Conservation (phyloP, 2,329 filamentous ascomycete species). For the Claviceps monticola region DNA sequence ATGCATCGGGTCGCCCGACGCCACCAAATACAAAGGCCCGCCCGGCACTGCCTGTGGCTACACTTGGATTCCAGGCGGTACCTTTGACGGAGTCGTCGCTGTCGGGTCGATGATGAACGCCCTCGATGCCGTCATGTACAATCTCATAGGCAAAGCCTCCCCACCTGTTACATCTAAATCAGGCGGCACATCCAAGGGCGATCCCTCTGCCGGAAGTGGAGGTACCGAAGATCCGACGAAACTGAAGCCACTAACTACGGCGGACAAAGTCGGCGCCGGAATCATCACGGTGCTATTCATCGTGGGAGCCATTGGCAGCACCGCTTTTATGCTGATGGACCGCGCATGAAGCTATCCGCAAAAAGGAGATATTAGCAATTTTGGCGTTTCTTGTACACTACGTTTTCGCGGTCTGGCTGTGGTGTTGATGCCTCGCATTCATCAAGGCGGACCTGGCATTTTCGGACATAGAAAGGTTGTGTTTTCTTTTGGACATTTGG, state of each 20-base stretch:
- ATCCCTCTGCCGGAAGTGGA: constrained; percentile 21
- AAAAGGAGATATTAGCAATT: background rate
- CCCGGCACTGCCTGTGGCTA: constrained; percentile 53
- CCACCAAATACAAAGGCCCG: constrained; percentile 32
- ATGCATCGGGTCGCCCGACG: constrained; percentile 32
- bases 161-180: constrained; percentile 36
- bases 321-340: constrained; percentile 32
- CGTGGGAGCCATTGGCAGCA: constrained; percentile 34
- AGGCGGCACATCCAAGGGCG: constrained; percentile 45
- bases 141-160: constrained; percentile 30
- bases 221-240: constrained; percentile 14
- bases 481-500: background rate
- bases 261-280: constrained; percentile 41
- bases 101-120: constrained; percentile 60
- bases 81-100: constrained; percentile 45
- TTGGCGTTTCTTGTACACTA: background rate
- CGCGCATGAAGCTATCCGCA: background rate
- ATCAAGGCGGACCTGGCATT: background rate
- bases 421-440: background rate
- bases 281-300: constrained; percentile 38
- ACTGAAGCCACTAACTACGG: constrained; percentile 26
- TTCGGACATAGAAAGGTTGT: background rate
- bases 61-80: constrained; percentile 38
- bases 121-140: constrained; percentile 48
- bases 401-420: background rate